phyloP scores from a whole-genome alignment of 371 early-diverging fungal genomes.

The Mucor irregularis region DNA sequence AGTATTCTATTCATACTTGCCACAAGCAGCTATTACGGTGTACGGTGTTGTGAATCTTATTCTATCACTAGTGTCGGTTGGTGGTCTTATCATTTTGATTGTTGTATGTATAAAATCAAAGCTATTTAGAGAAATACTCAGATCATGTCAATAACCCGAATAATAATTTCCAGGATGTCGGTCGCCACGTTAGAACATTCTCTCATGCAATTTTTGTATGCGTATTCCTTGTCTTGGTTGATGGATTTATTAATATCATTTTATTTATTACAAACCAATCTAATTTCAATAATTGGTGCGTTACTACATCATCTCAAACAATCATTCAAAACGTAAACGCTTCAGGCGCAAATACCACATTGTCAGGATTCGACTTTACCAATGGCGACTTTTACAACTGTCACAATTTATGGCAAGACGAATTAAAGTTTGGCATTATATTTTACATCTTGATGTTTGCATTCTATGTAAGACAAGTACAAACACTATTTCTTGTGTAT shows the following conservation, averaged over 20 bases:
- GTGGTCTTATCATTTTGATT: conserved; percentile 21
- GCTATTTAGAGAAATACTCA: too few relatives aligned
- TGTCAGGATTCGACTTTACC: neutral
- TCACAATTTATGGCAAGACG: conserved; percentile 22
- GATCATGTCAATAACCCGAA: neutral
- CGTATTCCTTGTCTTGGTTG: conserved; percentile 28
- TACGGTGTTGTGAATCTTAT: conserved; percentile 29
- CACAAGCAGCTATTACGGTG: conserved; percentile 17
- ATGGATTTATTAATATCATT: conserved; percentile 25
- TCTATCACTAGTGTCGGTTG: conserved; percentile 24
- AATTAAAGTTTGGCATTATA: conserved; percentile 26
- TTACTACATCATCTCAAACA: conserved; percentile 6
- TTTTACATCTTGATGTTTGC: conserved; percentile 18
- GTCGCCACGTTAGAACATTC: neutral
- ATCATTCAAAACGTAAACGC: neutral
- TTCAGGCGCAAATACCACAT: too few relatives aligned
- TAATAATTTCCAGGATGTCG: neutral
- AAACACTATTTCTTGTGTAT: too few relatives aligned
- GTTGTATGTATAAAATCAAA: conserved; percentile 8
- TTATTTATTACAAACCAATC: conserved; percentile 22
- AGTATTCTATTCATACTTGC: conserved; percentile 33
- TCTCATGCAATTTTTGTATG: conserved; percentile 28
- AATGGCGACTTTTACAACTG: conserved; percentile 30
- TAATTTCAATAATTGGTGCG: conserved; percentile 15
- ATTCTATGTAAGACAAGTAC: conserved; percentile 33